These are phyloP conservation scores for Aquanectria penicillioides DNA, from an alignment of 2,329 filamentous ascomycete genomes.

Conservation along the genomic window DNA sequence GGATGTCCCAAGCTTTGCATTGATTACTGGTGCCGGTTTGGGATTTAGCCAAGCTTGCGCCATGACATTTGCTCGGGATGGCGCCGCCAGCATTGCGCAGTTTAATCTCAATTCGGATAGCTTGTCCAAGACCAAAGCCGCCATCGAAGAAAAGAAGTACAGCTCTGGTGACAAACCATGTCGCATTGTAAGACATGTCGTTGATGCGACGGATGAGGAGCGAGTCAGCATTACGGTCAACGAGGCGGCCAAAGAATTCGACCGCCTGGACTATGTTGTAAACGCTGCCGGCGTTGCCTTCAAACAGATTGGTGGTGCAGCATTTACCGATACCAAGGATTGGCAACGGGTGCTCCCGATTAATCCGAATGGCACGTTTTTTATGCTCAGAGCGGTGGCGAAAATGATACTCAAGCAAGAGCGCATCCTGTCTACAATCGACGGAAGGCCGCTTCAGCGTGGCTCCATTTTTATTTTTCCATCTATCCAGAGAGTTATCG, in stretches of 20 bases:
- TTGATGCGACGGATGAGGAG: conserved; percentile 45
- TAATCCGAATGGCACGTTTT: conserved; percentile 56
- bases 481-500: conserved; percentile 31
- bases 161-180: not conserved
- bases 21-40: conserved; percentile 45
- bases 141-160: conserved; percentile 29
- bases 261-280: conserved; percentile 52
- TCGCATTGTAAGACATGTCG: conserved; percentile 9
- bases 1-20: conserved; percentile 45
- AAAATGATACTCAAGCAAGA: conserved; percentile 56
- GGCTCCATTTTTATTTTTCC: conserved; percentile 35
- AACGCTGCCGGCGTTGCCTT: conserved; percentile 53
- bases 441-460: conserved; percentile 33
- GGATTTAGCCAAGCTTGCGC: conserved; percentile 46
- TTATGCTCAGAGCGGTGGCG: conserved; percentile 50
- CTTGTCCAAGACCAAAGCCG: conserved; percentile 25
- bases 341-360: conserved; percentile 54
- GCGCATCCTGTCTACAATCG: conserved; percentile 48
- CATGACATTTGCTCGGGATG: conserved; percentile 40
- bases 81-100: conserved; percentile 41
- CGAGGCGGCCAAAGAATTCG: conserved; percentile 43
- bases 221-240: conserved; percentile 36
- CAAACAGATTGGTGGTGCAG: conserved; percentile 49
- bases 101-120: conserved; percentile 39
- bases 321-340: conserved; percentile 47